Percentiles rank a stretch among this genome's conserved stretches.
These are phyloP conservation scores for Metschnikowia colocasiae DNA, from an alignment of 805 yeast species.

Conservation along the genomic window DNA sequence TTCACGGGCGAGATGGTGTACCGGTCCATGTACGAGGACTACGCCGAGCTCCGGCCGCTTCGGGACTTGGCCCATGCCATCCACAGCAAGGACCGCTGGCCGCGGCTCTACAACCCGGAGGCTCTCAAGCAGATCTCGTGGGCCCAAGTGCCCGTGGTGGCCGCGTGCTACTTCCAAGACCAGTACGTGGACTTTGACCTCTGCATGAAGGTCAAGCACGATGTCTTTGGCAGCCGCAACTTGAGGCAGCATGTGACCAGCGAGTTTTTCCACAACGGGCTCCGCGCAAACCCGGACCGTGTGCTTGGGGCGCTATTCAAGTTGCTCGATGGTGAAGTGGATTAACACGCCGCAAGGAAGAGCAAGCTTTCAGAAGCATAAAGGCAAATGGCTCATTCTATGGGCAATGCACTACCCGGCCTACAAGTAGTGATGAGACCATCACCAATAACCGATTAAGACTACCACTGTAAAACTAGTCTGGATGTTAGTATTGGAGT, in stretches of 20 bases:
- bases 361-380: not conserved
- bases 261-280: constrained; percentile 51
- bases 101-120: constrained; percentile 32
- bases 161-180: constrained; percentile 47
- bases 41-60: constrained; percentile 38
- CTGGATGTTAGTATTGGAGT: too few relatives aligned
- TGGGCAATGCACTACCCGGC: too few relatives aligned
- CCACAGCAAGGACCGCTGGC: constrained; percentile 35
- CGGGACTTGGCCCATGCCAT: constrained; percentile 38
- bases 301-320: constrained; percentile 40
- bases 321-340: constrained; percentile 39
- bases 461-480: too few relatives aligned
- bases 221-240: constrained; percentile 32
- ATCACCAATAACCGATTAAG: too few relatives aligned
- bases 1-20: constrained; percentile 58
- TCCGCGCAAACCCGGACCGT: constrained; percentile 38
- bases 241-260: constrained; percentile 43
- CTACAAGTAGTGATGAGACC: too few relatives aligned
- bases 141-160: constrained; percentile 43
- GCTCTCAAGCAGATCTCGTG: constrained; percentile 28
- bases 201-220: constrained; percentile 33
- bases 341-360: constrained; percentile 24
- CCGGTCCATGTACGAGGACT: constrained; percentile 49
- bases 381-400: too few relatives aligned
- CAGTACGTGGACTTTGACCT: constrained; percentile 50